These are phyloP conservation scores for Aspergillus hortae DNA, from an alignment of 2,329 filamentous ascomycete species.

Conservation along the genomic window DNA sequence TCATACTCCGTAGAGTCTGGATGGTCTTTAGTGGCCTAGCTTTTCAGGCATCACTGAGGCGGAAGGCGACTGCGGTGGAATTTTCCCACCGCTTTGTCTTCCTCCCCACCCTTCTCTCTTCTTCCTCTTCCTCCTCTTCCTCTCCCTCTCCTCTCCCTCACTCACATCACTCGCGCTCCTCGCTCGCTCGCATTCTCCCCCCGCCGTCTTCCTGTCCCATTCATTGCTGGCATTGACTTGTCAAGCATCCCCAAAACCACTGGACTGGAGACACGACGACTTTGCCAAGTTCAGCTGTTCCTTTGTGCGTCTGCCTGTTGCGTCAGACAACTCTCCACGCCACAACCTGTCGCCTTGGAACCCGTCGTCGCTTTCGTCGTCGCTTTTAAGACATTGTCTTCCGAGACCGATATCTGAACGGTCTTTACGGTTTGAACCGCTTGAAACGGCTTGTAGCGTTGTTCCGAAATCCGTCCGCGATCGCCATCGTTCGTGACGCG, in stretches of 20 bases:
- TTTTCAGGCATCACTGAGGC: not conserved
- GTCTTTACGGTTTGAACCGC: no score
- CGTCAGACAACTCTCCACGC: slow-evolving; percentile 17
- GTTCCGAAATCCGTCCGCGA: no score
- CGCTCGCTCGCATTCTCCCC: slow-evolving; percentile 23
- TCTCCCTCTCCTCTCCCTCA: slow-evolving; percentile 3
- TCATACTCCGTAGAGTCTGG: no score
- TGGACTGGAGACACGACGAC: slow-evolving; percentile 28
- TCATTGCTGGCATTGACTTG: slow-evolving; percentile 51
- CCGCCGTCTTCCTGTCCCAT: slow-evolving; percentile 27
- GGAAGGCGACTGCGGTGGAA: not conserved
- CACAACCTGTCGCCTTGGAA: slow-evolving; percentile 11
- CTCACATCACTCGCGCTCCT: slow-evolving; percentile 19
- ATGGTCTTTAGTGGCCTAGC: not conserved
- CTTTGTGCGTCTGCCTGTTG: slow-evolving; percentile 20
- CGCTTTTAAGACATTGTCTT: no score
- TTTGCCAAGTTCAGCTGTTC: slow-evolving; percentile 16
- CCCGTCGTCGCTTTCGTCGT: not conserved
- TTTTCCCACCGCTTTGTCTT: not conserved
- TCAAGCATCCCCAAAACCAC: slow-evolving; percentile 40
- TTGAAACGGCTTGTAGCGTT: no score
- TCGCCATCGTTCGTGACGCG: not conserved
- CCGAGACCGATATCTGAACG: no score
- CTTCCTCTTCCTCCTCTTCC: not conserved
- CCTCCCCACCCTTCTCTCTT: not conserved